phyloP scores from a whole-genome alignment of 164 flowering plant species.

The Liriodendron chinense region DNA sequence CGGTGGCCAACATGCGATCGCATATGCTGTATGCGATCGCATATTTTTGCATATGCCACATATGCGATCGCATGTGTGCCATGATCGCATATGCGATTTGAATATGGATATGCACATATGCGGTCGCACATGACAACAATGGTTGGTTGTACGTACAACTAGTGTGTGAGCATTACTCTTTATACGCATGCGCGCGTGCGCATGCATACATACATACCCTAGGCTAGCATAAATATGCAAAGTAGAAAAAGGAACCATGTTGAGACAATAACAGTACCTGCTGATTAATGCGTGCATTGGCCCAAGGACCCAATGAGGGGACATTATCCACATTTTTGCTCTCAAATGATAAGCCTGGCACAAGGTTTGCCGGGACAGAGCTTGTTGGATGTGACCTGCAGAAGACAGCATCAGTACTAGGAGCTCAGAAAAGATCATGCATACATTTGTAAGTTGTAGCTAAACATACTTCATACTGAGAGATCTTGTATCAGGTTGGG shows the following conservation, averaged over 20 bases:
- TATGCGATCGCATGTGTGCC: too few relatives aligned
- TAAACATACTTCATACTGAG: slow-evolving; percentile 42
- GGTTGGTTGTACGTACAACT: too few relatives aligned
- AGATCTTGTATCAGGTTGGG: slow-evolving; percentile 41
- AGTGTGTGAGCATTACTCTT: too few relatives aligned
- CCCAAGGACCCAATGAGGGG: slow-evolving; percentile 59
- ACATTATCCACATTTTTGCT: slow-evolving; percentile 50
- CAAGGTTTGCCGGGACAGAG: slow-evolving; percentile 37
- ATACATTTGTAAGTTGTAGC: neutral
- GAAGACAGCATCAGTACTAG: slow-evolving; percentile 8
- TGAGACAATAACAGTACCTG: slow-evolving; percentile 36
- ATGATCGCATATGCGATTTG: too few relatives aligned
- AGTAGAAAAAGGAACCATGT: neutral
- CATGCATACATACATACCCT: neutral
- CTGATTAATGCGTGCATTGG: slow-evolving; percentile 44
- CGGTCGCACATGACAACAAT: too few relatives aligned
- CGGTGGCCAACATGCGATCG: too few relatives aligned
- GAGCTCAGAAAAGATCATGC: neutral
- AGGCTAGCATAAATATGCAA: neutral
- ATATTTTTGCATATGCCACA: too few relatives aligned
- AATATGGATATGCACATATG: too few relatives aligned
- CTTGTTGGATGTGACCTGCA: slow-evolving; percentile 50
- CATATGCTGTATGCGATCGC: too few relatives aligned
- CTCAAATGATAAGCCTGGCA: slow-evolving; percentile 43
- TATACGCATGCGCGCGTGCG: too few relatives aligned